Conservation (phyloP, 192 early-diverging fungal genomes). For the Linnemannia zychae region DNA sequence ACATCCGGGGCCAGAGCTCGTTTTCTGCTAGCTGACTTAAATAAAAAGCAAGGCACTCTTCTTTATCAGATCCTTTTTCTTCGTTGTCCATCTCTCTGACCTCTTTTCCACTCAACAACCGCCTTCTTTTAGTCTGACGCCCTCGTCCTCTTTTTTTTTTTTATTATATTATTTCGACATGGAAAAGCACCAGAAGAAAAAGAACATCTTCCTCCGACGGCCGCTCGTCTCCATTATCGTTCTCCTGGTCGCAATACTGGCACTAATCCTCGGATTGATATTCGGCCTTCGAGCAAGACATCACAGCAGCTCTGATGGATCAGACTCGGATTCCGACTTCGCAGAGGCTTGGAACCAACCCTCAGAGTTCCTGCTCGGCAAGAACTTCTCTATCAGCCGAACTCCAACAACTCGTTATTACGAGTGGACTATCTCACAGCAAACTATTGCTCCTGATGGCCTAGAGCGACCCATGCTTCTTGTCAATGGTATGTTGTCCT, state of each 20-base stretch:
- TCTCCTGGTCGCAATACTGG: constrained; percentile 4
- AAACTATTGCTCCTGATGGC: constrained; percentile 69
- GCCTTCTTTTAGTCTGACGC: not conserved
- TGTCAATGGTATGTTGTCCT: constrained; percentile 64
- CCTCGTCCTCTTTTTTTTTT: not conserved
- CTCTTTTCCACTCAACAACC: not conserved
- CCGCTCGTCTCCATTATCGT: not conserved
- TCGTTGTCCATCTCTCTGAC: not conserved
- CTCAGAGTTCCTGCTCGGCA: constrained; percentile 35
- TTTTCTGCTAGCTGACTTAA: not conserved
- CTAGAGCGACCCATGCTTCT: constrained; percentile 70
- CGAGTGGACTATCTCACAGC: constrained; percentile 40
- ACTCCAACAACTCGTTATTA: constrained; percentile 28
- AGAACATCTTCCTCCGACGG: not conserved
- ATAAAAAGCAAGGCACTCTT: not conserved
- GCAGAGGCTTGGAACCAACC: constrained; percentile 34
- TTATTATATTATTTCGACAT: not conserved
- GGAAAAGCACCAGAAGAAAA: constrained; percentile 11
- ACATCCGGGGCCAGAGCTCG: not conserved
- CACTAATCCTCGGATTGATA: constrained; percentile 25
- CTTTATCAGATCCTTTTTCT: constrained; percentile 23
- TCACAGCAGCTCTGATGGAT: not conserved
- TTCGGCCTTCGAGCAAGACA: constrained; percentile 21
- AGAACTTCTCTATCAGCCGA: constrained; percentile 37
- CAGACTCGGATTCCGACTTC: not conserved